Conservation (phyloP, 2,329 filamentous ascomycete species). For the Fusarium nelsonii region DNA sequence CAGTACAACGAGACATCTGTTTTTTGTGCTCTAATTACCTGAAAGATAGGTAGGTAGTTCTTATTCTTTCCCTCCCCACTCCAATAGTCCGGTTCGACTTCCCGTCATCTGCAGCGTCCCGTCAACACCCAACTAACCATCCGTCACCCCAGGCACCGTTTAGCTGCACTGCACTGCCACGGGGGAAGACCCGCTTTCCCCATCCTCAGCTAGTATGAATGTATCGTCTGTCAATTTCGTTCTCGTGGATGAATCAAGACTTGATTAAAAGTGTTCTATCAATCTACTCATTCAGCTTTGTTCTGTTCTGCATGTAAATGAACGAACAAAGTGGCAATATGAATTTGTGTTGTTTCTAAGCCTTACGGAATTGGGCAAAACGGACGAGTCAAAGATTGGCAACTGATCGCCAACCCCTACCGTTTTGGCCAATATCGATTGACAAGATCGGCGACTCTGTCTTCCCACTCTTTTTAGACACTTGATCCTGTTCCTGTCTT, state of each 20-base stretch:
- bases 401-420: constrained; percentile 32
- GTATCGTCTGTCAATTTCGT: constrained; percentile 12
- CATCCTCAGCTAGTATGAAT: not conserved
- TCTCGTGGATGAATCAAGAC: constrained; percentile 14
- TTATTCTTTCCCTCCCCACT: constrained; percentile 2
- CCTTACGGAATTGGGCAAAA: not conserved
- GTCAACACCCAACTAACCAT: not conserved
- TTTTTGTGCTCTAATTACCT: not conserved
- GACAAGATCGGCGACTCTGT: constrained; percentile 28
- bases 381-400: constrained; percentile 11
- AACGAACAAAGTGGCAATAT: constrained; percentile 6
- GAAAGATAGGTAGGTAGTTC: not conserved
- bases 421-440: constrained; percentile 30
- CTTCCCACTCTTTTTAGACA: constrained; percentile 30
- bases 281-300: not conserved
- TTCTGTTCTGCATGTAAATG: not conserved
- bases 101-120: constrained; percentile 20
- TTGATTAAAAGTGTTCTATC: not conserved
- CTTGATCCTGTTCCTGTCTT: constrained; percentile 23
- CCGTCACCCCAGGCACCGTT: constrained; percentile 36
- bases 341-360: constrained; percentile 14
- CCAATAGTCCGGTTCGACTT: not conserved
- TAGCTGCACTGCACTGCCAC: constrained; percentile 40
- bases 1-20: not conserved
- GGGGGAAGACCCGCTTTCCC: constrained; percentile 30